These are phyloP conservation scores for Penicillium odoratum DNA, from an alignment of 495 filamentous ascomycete species.

Conservation along the genomic window DNA sequence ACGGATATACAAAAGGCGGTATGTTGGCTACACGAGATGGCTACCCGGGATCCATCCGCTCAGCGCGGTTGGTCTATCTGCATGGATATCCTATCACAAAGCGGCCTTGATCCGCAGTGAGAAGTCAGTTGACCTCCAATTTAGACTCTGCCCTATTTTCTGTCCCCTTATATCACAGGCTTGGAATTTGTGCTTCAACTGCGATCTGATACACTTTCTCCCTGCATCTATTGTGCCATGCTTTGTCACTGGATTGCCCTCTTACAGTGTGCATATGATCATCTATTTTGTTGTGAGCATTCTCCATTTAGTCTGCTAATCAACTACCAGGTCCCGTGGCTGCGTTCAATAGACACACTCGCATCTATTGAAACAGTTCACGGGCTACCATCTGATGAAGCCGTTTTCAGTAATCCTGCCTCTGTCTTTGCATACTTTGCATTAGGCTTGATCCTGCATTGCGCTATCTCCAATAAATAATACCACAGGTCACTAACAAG, in stretches of 20 bases:
- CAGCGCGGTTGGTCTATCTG: conserved; percentile 42
- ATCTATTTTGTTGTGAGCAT: not conserved
- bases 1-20: conserved; percentile 48
- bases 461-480: not conserved
- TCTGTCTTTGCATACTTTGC: not conserved
- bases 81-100: conserved; percentile 22
- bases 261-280: not conserved
- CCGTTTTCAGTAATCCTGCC: not conserved
- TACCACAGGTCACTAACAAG: not conserved
- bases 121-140: not conserved
- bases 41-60: conserved; percentile 43
- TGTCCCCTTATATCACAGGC: not conserved
- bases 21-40: conserved; percentile 51
- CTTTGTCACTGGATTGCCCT: not conserved
- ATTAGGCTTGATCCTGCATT: not conserved
- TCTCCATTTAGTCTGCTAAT: conserved; percentile 5
- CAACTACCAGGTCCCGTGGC: not conserved
- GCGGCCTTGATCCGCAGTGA: not conserved
- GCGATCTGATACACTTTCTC: not conserved
- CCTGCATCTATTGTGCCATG: not conserved
- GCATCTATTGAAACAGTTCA: not conserved
- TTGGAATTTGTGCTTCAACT: not conserved
- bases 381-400: not conserved
- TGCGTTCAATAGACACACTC: not conserved
- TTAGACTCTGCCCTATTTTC: not conserved